Base-by-base conservation (phyloP, 2,329 filamentous ascomycete species). In the Tolypocladium tropicale region DNA sequence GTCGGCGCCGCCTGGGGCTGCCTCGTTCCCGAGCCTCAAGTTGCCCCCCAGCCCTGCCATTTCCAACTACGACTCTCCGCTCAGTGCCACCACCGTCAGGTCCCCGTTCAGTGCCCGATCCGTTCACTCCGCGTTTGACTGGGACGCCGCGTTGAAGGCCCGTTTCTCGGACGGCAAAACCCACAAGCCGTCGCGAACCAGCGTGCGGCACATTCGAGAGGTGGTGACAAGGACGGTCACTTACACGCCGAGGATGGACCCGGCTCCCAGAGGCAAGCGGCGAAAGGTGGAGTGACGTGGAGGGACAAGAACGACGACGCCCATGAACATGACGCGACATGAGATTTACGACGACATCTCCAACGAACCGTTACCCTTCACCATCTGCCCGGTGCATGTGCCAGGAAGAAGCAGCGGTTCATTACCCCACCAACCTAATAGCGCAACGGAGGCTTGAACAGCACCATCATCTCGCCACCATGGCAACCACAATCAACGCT, bases 171-270 rank as follows among this genome's bases (percentile, higher is more conserved):
- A 87, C 55, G 71, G 76, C 66, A 76, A 76, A 68, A 76, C 78
- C 63, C 80, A 78, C 60, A 81, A 82, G 67, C 67, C 78, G 18
- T 76, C 81, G 43, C 80, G 79, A 61, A 84, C 84, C 34, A 85
- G 78, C 63, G 77, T 85, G 56, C 82, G 85, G 58, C 80, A 87
- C 67, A 90, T 96, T 57, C 80, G 90, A 55, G 91, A 96, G 70
- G 90, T 96, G 5, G 89, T 96, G 54, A 96, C 92, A n/a, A 82
- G 91, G 63, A 96, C 91, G 18, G 89, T 96, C 58, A 96, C 90
- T 43, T 96, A 95, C 72, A 95, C 89, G 69, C 88, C 84, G 59
- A 79, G 86, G 61, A 89, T 97, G 75, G 89, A 91, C 62, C 89
- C 92, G 28, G 90, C 92, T 39, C 93, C 91, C 9, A 92, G 92